Conservation (phyloP, 306 rosid genomes). For the Trichosanthes cucumerina region DNA sequence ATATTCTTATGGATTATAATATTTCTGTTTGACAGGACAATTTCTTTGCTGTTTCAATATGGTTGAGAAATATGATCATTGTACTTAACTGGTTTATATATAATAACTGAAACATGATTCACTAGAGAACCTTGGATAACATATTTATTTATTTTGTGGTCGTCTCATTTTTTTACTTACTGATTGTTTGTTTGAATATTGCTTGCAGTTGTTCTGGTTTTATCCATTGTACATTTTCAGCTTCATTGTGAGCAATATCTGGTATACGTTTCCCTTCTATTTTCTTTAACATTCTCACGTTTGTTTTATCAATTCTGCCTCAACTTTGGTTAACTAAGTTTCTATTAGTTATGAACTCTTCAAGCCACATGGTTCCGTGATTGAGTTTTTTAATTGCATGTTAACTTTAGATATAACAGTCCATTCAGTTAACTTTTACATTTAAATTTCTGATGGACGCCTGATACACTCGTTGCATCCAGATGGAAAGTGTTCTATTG, state of each 20-base stretch:
- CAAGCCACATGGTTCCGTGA: background rate
- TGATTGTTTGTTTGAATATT: constrained; percentile 5
- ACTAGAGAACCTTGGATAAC: background rate
- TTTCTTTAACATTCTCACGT: background rate
- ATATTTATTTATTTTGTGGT: constrained; percentile 2
- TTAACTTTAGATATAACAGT: background rate
- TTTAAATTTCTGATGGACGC: background rate
- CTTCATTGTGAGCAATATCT: constrained; percentile 64
- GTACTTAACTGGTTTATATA: background rate
- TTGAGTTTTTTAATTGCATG: background rate
- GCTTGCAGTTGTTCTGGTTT: constrained; percentile 72
- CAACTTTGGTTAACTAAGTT: background rate
- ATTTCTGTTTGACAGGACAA: background rate
- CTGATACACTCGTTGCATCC: background rate
- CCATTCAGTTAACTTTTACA: background rate
- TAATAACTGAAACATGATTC: background rate
- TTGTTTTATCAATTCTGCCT: background rate
- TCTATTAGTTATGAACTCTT: background rate
- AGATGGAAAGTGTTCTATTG: background rate
- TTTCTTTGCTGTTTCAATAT: background rate
- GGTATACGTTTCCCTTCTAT: constrained; percentile 34
- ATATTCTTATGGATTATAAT: background rate
- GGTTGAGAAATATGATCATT: background rate
- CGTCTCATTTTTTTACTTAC: constrained; percentile 1
- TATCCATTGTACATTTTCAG: constrained; percentile 79